phyloP scores from a whole-genome alignment of 2,329 filamentous ascomycete genomes.

The Ophiosphaerella herpotricha region DNA sequence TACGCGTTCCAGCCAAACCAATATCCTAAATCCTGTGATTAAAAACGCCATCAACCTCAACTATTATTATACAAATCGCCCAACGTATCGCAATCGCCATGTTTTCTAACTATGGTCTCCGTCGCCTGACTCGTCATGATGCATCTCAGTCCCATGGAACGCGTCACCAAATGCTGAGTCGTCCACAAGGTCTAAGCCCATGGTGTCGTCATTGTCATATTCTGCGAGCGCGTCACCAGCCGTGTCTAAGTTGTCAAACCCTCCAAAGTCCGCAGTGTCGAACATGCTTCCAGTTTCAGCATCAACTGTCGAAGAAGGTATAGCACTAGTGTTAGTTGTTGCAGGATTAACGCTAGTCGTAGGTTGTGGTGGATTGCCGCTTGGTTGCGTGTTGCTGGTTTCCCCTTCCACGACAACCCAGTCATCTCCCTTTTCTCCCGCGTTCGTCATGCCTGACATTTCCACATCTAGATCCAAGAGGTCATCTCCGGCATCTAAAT shows the following conservation, averaged over 20 bases:
- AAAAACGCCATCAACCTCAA: background rate
- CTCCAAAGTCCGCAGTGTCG: constrained; percentile 42
- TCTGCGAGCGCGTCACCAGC: constrained; percentile 48
- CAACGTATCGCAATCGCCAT: background rate
- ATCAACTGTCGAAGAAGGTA: constrained; percentile 30
- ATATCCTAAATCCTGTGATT: background rate
- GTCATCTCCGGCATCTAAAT: constrained; percentile 33
- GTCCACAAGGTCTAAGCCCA: constrained; percentile 46
- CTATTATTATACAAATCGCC: constrained; percentile 2
- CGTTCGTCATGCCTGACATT: constrained; percentile 61
- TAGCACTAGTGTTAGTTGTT: constrained; percentile 16
- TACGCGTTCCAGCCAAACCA: background rate
- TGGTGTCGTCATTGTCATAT: constrained; percentile 43
- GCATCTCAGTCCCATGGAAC: constrained; percentile 46
- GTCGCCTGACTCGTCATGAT: constrained; percentile 37
- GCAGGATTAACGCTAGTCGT: constrained; percentile 20
- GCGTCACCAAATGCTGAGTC: constrained; percentile 48
- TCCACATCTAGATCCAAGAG: constrained; percentile 54
- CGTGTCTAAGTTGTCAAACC: constrained; percentile 45
- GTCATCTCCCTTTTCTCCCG: constrained; percentile 40
- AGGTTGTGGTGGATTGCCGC: constrained; percentile 20
- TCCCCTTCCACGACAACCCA: constrained; percentile 44
- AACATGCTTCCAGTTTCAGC: constrained; percentile 44
- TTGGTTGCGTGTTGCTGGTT: constrained; percentile 20
- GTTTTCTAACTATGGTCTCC: constrained; percentile 29